Percentiles rank a stretch among this genome's conserved stretches.
These are phyloP conservation scores for Melampsora americana DNA, from an alignment of 1,284 basidiomycete species.

Conservation along the genomic window DNA sequence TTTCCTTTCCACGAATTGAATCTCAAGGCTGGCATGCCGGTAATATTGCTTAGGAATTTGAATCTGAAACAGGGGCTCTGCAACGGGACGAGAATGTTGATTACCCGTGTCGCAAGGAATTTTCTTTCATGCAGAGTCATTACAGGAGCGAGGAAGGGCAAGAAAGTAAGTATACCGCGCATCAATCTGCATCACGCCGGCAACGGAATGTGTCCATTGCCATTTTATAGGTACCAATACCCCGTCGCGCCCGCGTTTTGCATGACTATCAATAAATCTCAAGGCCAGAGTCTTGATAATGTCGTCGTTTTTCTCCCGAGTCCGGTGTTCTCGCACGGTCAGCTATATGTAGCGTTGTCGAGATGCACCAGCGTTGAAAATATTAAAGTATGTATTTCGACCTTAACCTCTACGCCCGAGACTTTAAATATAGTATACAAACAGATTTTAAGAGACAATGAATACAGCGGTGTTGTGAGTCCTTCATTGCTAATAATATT, in stretches of 20 bases:
- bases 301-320: background rate
- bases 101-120: background rate
- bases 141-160: background rate
- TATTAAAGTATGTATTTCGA: too few species aligned
- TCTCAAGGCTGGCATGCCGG: background rate
- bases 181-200: background rate
- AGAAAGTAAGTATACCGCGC: background rate
- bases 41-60: constrained; percentile 9
- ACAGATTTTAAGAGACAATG: too few species aligned
- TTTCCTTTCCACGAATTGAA: constrained; percentile 1
- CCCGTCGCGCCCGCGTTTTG: constrained; percentile 1
- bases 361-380: background rate
- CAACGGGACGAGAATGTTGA: constrained; percentile 10
- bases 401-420: too few species aligned
- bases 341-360: constrained; percentile 15
- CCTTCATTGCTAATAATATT: too few species aligned
- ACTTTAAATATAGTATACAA: too few species aligned
- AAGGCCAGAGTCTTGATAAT: background rate
- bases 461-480: too few species aligned
- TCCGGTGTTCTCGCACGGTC: constrained; percentile 14
- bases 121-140: background rate
- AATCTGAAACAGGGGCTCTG: background rate
- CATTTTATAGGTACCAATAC: constrained; percentile 1
- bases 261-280: constrained; percentile 21
- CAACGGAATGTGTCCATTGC: background rate